A percentile compares a stretch with the other conserved stretches of the same genome.
phyloP scores from a whole-genome alignment of 306 rosid species.

The Bauhinia variegata region DNA sequence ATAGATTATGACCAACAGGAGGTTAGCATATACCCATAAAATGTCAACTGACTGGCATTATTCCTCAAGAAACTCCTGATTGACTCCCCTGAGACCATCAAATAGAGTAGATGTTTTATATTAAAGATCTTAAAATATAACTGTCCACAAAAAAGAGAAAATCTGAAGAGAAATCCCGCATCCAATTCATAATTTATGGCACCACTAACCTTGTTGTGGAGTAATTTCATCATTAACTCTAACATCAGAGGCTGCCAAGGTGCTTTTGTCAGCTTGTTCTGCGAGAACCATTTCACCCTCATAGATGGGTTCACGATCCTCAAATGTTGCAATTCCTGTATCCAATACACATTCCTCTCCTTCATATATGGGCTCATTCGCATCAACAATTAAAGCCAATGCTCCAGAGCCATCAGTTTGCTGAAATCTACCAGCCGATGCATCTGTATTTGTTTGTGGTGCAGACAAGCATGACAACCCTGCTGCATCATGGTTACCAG shows the following conservation, averaged over 20 bases:
- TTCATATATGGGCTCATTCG: slow-evolving; percentile 92
- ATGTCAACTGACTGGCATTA: slow-evolving; percentile 91
- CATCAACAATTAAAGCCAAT: slow-evolving; percentile 64
- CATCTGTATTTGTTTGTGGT: slow-evolving; percentile 54
- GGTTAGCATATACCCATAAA: slow-evolving; percentile 71
- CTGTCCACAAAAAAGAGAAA: slow-evolving; percentile 22
- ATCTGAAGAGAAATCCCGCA: slow-evolving; percentile 18
- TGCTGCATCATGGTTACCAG: slow-evolving; percentile 41
- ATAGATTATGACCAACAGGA: slow-evolving; percentile 20
- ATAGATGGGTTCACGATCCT: slow-evolving; percentile 81
- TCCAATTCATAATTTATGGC: slow-evolving; percentile 23
- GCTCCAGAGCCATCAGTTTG: slow-evolving; percentile 55
- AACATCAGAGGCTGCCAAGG: slow-evolving; percentile 39
- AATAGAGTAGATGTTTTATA: slow-evolving; percentile 22
- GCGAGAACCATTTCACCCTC: slow-evolving; percentile 93
- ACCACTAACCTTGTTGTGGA: slow-evolving; percentile 70
- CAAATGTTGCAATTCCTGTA: slow-evolving; percentile 48
- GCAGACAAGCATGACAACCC: slow-evolving; percentile 48
- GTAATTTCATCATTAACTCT: slow-evolving; percentile 68
- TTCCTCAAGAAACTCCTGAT: slow-evolving; percentile 81
- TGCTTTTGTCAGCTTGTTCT: slow-evolving; percentile 79
- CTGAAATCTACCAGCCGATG: slow-evolving; percentile 50
- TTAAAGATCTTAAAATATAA: slow-evolving; percentile 32
- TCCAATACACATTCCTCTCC: slow-evolving; percentile 93
- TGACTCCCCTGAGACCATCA: slow-evolving; percentile 73